phyloP scores from a whole-genome alignment of 306 rosid genomes.

The Medicago lupulina region DNA sequence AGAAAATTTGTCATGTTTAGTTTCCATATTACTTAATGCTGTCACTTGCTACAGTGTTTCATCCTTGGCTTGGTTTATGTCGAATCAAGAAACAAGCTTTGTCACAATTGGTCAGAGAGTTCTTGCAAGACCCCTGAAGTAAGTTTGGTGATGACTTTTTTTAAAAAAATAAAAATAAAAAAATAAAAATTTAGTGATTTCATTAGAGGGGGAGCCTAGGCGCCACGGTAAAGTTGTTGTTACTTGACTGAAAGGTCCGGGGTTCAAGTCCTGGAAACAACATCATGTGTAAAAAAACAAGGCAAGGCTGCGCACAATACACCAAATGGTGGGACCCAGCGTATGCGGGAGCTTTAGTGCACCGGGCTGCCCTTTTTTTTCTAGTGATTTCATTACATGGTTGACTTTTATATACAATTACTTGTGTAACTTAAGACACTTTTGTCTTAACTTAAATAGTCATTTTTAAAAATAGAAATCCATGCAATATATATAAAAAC shows the following conservation, averaged over 20 bases:
- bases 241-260: too few species aligned
- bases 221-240: too few species aligned
- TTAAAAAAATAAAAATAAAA: too few species aligned
- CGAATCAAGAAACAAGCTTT: conserved; percentile 96
- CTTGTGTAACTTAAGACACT: conserved; percentile 20
- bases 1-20: conserved; percentile 26
- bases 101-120: conserved; percentile 98
- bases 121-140: conserved; percentile 98
- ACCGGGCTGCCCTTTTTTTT: too few species aligned
- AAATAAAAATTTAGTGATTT: too few species aligned
- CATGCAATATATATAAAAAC: conserved; percentile 1
- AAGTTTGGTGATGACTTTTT: conserved; percentile 44
- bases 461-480: conserved; percentile 28
- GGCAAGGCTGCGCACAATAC: too few species aligned
- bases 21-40: conserved; percentile 20
- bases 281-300: too few species aligned
- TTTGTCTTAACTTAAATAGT: conserved; percentile 19
- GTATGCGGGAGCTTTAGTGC: too few species aligned
- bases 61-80: conserved; percentile 99
- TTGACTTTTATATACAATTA: conserved; percentile 18
- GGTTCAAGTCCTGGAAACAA: too few species aligned
- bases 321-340: too few species aligned
- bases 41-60: conserved; percentile 77
- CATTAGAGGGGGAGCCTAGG: too few species aligned
- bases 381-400: conserved; percentile 27